These are phyloP conservation scores for Fraxinus albicans DNA, from an alignment of 305 asterid genomes.

Conservation along the genomic window DNA sequence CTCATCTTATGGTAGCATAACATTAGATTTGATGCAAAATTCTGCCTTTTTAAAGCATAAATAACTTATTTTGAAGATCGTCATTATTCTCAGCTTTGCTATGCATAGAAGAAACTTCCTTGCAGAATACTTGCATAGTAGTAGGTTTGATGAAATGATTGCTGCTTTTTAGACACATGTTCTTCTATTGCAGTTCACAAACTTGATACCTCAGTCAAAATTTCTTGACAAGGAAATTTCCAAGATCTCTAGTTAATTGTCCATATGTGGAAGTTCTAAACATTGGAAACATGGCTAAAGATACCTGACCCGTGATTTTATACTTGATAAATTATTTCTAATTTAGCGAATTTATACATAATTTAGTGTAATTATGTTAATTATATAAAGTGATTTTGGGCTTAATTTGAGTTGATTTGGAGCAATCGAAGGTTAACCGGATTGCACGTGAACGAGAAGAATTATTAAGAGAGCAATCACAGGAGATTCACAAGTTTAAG, in stretches of 20 bases:
- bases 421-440: neutral
- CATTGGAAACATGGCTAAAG: neutral
- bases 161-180: neutral
- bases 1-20: conserved; percentile 21
- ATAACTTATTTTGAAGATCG: neutral
- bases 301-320: neutral
- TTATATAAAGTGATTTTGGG: neutral
- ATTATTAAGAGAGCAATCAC: neutral
- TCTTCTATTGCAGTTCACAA: neutral
- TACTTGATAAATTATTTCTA: neutral
- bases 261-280: neutral
- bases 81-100: neutral
- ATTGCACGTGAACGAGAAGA: neutral
- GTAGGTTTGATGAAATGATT: neutral
- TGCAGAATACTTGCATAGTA: neutral
- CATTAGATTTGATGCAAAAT: neutral
- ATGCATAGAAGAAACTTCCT: neutral
- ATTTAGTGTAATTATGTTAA: neutral
- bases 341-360: neutral
- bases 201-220: neutral
- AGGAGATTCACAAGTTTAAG: neutral
- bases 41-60: neutral
- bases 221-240: neutral
- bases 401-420: neutral
- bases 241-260: neutral